phyloP scores from a whole-genome alignment of 768 basidiomycete species.

The Lactarius deliciosus region DNA sequence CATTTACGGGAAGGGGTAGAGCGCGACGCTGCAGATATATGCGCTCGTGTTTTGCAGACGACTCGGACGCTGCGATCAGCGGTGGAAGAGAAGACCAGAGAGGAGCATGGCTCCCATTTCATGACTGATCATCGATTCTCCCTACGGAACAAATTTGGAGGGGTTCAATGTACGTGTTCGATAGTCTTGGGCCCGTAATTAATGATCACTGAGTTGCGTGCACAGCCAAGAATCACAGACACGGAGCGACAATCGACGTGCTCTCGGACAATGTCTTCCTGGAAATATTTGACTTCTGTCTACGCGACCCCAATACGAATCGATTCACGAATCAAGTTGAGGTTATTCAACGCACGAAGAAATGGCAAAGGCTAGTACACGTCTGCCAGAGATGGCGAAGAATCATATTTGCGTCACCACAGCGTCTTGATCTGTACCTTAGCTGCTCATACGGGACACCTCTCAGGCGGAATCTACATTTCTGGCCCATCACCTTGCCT shows the following conservation, averaged over 20 bases:
- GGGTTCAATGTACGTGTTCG: neutral
- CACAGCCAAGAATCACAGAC: neutral
- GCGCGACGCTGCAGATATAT: neutral
- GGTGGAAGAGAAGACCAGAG: neutral
- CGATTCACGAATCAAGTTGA: too few relatives aligned
- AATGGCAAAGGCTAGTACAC: neutral
- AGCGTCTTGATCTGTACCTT: neutral
- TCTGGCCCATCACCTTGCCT: neutral
- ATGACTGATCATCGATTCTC: neutral
- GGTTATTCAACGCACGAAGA: neutral
- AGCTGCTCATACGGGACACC: neutral
- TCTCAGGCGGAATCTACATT: neutral
- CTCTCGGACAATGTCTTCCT: neutral
- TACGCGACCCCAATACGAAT: neutral
- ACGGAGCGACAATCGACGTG: neutral
- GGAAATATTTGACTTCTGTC: neutral
- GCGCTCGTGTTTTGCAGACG: neutral
- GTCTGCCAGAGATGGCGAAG: slow-evolving; percentile 1
- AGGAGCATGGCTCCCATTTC: too few relatives aligned
- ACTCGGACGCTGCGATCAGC: too few relatives aligned
- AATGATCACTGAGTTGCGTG: neutral
- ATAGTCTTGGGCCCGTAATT: neutral
- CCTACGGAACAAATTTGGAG: neutral
- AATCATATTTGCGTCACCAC: neutral
- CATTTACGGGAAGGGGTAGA: neutral